Conservation (phyloP, 2,329 filamentous ascomycete species). For the Didymella arachidicola region DNA sequence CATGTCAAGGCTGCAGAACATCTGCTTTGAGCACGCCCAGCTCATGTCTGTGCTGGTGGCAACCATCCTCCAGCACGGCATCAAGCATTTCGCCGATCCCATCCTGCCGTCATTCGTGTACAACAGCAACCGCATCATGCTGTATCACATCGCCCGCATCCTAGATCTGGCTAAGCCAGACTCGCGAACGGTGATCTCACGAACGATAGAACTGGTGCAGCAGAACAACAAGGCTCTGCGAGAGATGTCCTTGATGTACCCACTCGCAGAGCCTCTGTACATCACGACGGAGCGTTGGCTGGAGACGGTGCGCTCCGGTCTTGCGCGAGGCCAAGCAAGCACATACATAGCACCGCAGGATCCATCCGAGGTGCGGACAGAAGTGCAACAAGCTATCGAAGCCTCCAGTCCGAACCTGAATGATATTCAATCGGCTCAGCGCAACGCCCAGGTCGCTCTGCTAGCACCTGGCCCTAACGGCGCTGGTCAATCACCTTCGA, state of each 20-base stretch:
- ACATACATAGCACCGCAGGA: slow-evolving; percentile 44
- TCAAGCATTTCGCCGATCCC: slow-evolving; percentile 45
- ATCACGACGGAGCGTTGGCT: slow-evolving; percentile 44
- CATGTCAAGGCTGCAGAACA: slow-evolving; percentile 36
- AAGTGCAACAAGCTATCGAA: slow-evolving; percentile 34
- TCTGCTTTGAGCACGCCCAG: slow-evolving; percentile 45
- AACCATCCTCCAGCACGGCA: slow-evolving; percentile 41
- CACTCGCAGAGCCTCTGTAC: slow-evolving; percentile 42
- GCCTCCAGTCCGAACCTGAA: slow-evolving; percentile 23
- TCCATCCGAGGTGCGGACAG: slow-evolving; percentile 33
- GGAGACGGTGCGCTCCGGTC: slow-evolving; percentile 41
- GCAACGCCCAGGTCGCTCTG: slow-evolving; percentile 22
- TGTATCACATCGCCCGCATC: slow-evolving; percentile 44
- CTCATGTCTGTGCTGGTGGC: slow-evolving; percentile 40
- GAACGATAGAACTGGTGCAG: slow-evolving; percentile 42
- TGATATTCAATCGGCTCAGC: slow-evolving; percentile 15
- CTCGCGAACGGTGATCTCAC: slow-evolving; percentile 34
- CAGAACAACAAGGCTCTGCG: slow-evolving; percentile 43
- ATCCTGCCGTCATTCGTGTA: slow-evolving; percentile 46
- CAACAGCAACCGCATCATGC: slow-evolving; percentile 47
- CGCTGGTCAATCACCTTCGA: slow-evolving; percentile 11
- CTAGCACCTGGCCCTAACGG: slow-evolving; percentile 27
- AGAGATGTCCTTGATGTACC: slow-evolving; percentile 45
- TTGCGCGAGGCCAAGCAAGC: slow-evolving; percentile 36
- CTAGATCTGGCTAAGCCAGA: slow-evolving; percentile 39